These are phyloP conservation scores for Epichloe glyceriae DNA, from an alignment of 2,329 filamentous ascomycete species.

Conservation along the genomic window DNA sequence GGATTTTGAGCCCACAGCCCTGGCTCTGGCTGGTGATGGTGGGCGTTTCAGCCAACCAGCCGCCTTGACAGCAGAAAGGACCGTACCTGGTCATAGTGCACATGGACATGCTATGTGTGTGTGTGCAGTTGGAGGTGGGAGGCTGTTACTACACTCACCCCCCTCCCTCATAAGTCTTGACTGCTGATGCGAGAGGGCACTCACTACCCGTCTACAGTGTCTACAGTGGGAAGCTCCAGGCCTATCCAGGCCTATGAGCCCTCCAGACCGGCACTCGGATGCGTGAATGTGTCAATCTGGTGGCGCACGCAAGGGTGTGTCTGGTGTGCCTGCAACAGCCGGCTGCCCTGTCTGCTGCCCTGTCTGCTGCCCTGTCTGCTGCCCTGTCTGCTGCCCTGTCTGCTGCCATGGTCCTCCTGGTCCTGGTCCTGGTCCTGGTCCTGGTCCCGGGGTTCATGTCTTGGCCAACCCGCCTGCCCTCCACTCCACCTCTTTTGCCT, in stretches of 20 bases:
- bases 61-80: constrained; percentile 4
- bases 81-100: neutral
- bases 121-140: neutral
- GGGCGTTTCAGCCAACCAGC: constrained; percentile 10
- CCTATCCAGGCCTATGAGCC: neutral
- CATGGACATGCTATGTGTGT: neutral
- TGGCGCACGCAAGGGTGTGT: neutral
- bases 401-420: constrained; percentile 1
- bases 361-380: too few relatives aligned
- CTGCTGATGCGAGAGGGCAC: neutral
- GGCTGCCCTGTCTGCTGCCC: constrained; percentile 1
- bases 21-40: neutral
- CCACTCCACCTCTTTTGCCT: neutral
- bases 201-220: too few relatives aligned
- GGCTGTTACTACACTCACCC: neutral
- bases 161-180: neutral
- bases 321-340: neutral
- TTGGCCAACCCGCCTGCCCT: constrained; percentile 4
- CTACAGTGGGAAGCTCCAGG: neutral
- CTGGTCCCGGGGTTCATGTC: constrained; percentile 5
- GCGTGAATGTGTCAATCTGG: too few relatives aligned
- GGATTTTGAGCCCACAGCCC: neutral
- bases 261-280: too few relatives aligned
- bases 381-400: constrained; percentile 4
- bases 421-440: constrained; percentile 2